Base-by-base conservation (phyloP, 169 alveolate genomes). In the Hammondia hammondi region DNA sequence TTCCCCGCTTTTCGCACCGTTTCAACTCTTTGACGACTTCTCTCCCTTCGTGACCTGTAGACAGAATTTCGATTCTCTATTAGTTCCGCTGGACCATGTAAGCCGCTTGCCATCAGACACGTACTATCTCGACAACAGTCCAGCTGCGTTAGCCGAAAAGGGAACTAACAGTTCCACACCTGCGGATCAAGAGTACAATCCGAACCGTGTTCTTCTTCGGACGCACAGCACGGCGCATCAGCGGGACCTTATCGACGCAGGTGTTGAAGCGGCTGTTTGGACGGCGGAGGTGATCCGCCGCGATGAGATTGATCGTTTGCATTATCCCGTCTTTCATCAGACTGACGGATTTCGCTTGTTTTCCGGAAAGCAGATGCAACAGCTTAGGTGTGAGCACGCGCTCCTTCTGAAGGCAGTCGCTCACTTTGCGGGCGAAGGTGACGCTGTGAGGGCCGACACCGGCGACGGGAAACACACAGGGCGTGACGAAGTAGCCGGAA, bases 301-400 rank as follows among this genome's bases (percentile, higher is more conserved):
- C 95, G 99, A 98, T 92, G 97, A 97, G 48, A 95, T 97, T 39
- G 99, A 98, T 94, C 95, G 96, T 21, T 96, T 97, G 32, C 99
- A 98, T 91, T 98, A 97, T 52, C 99, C 99, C 32, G 98, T 97
- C 72, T 98, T 98, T 92, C 98, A 98, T 93, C 96, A 98, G 91
- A 93, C 96, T 92, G 98, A 97, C 94, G 98, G 98, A 88, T 96
- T 94, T 12, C 82, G 98, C 46, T 93, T 97, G 48, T 95, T 91
- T 56, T 52, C n/a, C 48, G 29, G 12, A 52, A 71, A 10, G 14
- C 61, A 88, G 73, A n/a, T 56, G 27, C 85, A 7, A 27, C 73
- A 88, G 35, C 84, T 88, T n/a, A 37, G 70, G 95, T 43, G 37
- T 84, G 94, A 94, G 85, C 91, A 88, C 48, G 94, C 81, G 4